Evolutionary conservation across 2,329 filamentous ascomycete species (phyloP), one percentile per base, ranked within the genome.

Genomic region (Stagonosporopsis tanaceti): DNA sequence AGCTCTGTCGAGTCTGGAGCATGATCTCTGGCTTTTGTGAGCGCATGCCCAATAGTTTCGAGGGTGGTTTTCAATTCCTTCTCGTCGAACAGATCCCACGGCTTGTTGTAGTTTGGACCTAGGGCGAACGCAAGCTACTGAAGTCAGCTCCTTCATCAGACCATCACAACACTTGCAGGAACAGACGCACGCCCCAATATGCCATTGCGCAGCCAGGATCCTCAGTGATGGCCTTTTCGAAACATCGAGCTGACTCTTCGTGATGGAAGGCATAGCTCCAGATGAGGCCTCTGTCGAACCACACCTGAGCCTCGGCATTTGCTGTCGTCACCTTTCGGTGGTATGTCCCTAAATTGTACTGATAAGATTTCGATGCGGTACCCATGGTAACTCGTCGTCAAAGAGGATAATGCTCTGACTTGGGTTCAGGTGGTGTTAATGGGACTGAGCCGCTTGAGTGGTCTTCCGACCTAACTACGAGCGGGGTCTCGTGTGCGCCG

Each of bases 221-320:
- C 44, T 78, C 69, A 1, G 73, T 71, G 30, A 86, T 81, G n/a
- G 86, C 87, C 8, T 78, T 77, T 64, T 87, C 78, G 65, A 91
- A 91, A 75, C 89, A 91, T 38, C 76, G 77, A 4, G 81, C 82
- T 0, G 88, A 84, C 71, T 92, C 90, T 63, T 89, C 87, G 68
- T 92, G 89, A 69, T 93, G 92, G 79, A 93, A 93, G 22, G 80
- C 88, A 72, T 89, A 93, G 40, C 81, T 83, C 90, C 90, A 93
- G 22, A 87, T 79, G n/a, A 93, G 77, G 2, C 89, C 90, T 3
- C 89, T 85, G 69, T 89, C 81, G 70, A 91, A 92, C 90, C 90
- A 93, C 6, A 65, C 77, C 67, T 90, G 85, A 1, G 87, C 82
- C 42, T 81, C 78, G 3, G 70, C 40, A 64, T 71, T 85, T 15